Evolutionary conservation across 345 rosid genomes (phyloP).

Genomic region (Syzygium oleosum): DNA sequence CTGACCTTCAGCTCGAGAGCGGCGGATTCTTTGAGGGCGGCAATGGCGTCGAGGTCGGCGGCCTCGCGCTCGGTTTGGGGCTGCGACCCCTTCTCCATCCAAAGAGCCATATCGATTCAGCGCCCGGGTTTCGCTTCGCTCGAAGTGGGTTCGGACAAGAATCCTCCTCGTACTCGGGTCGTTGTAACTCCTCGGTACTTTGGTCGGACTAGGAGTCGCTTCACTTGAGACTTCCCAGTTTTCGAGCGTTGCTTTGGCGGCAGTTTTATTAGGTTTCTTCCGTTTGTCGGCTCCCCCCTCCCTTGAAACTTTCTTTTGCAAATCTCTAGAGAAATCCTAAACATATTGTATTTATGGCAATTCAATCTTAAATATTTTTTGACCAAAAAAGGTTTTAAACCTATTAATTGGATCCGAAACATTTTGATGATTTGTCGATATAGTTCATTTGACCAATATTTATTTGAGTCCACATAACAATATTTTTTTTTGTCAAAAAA

Average conservation of each 20-base stretch:
- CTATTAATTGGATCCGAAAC: no score
- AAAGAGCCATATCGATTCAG: conserved; percentile 49
- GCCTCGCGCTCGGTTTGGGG: conserved; percentile 59
- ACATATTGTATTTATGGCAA: no score
- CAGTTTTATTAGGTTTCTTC: not conserved
- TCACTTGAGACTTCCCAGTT: not conserved
- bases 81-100: conserved; percentile 73
- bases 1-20: conserved; percentile 83
- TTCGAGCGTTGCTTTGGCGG: not conserved
- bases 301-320: not conserved
- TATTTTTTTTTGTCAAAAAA: not conserved
- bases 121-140: not conserved
- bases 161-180: not conserved
- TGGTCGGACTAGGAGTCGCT: not conserved
- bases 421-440: no score
- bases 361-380: no score
- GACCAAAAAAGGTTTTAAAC: no score
- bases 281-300: not conserved
- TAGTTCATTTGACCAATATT: no score
- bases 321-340: not conserved
- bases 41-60: conserved; percentile 57
- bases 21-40: conserved; percentile 82
- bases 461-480: not conserved
- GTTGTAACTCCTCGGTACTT: not conserved
- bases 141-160: not conserved